These are phyloP conservation scores for Boechera retrofracta DNA, from an alignment of 345 rosid species.

Conservation along the genomic window DNA sequence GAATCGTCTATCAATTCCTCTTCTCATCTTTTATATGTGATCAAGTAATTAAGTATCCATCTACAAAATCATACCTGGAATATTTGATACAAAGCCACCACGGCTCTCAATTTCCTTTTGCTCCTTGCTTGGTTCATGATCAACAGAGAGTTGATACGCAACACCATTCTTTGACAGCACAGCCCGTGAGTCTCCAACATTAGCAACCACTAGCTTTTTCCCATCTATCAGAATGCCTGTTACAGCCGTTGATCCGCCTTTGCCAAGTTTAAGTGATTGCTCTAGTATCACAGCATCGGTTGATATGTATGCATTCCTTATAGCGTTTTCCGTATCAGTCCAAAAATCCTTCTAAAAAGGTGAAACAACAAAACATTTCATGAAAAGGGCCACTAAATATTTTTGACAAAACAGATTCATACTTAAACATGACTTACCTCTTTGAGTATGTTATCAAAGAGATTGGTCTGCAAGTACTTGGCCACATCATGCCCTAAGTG, in stretches of 20 bases:
- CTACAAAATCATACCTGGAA: slow-evolving; percentile 59
- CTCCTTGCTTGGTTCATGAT: slow-evolving; percentile 89
- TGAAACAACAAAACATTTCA: background rate
- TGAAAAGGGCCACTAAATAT: too few relatives aligned
- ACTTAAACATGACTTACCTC: slow-evolving; percentile 55
- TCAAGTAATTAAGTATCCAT: background rate
- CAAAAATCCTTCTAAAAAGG: slow-evolving; percentile 68
- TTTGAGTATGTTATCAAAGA: slow-evolving; percentile 76
- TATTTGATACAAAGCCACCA: slow-evolving; percentile 87
- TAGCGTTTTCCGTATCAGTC: slow-evolving; percentile 66
- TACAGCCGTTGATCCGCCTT: slow-evolving; percentile 97
- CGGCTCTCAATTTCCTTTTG: slow-evolving; percentile 66
- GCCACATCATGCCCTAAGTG: slow-evolving; percentile 92
- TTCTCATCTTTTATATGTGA: slow-evolving; percentile 1
- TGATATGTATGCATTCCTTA: slow-evolving; percentile 68
- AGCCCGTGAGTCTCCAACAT: slow-evolving; percentile 95
- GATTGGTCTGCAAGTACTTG: slow-evolving; percentile 69
- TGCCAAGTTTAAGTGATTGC: slow-evolving; percentile 63
- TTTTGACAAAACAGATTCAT: background rate
- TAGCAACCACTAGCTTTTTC: slow-evolving; percentile 72
- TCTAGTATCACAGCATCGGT: slow-evolving; percentile 72
- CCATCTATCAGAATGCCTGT: slow-evolving; percentile 87
- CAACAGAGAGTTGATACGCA: slow-evolving; percentile 74
- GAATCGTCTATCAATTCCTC: background rate
- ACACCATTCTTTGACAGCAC: slow-evolving; percentile 71